Evolutionary conservation across 371 early-diverging fungal species (phyloP).

Genomic region (Syncephalastrum monosporum): DNA sequence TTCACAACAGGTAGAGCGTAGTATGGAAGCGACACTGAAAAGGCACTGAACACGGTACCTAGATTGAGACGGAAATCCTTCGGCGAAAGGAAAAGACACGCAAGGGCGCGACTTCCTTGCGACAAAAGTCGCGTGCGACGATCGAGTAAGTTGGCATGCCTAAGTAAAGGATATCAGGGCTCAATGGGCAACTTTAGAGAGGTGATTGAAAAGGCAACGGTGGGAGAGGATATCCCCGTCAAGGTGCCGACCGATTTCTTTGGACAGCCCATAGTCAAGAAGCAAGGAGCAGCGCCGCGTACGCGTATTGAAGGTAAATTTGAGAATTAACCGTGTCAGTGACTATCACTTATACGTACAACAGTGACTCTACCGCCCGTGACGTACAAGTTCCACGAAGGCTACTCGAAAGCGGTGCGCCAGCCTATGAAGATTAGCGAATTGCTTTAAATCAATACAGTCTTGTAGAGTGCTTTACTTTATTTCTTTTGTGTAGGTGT

Average conservation of each 20-base stretch:
- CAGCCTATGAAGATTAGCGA: conserved; percentile 52
- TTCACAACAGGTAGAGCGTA: conserved; percentile 65
- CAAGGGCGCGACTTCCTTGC: conserved; percentile 18
- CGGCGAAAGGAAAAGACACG: conserved; percentile 49
- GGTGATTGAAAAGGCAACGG: background rate
- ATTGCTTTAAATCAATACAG: too few species aligned
- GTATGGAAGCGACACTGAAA: background rate
- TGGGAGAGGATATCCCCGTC: background rate
- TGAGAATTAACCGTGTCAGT: background rate
- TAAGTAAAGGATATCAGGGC: conserved; percentile 4
- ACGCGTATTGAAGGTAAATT: conserved; percentile 13
- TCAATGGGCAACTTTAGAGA: background rate
- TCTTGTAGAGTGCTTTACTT: too few species aligned
- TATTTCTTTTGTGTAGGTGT: too few species aligned
- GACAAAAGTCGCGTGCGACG: conserved; percentile 8
- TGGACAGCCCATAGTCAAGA: conserved; percentile 50
- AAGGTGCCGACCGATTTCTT: conserved; percentile 59
- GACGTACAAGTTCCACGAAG: conserved; percentile 36
- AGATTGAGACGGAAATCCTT: conserved; percentile 64
- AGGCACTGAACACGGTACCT: background rate
- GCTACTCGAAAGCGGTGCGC: conserved; percentile 92
- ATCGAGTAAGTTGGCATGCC: conserved; percentile 13
- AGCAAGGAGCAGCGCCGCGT: background rate
- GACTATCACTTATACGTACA: background rate
- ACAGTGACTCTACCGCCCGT: conserved; percentile 9